These are phyloP conservation scores for Aquilaria agallochum DNA, from an alignment of 441 rosid species.

Conservation along the genomic window DNA sequence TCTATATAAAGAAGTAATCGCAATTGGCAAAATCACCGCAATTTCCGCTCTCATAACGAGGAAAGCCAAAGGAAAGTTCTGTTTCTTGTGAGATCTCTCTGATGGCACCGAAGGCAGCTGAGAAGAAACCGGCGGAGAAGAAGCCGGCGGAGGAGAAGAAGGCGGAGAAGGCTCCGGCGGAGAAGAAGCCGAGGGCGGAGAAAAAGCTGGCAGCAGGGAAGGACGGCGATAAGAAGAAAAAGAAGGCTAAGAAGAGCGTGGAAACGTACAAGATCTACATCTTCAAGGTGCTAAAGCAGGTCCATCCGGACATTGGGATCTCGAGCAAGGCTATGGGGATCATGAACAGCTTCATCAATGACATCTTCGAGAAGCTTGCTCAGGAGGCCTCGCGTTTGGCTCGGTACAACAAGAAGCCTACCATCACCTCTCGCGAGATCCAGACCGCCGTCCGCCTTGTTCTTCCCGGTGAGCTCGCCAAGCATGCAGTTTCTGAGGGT, in stretches of 20 bases:
- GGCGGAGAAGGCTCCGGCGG: slow-evolving; percentile 13
- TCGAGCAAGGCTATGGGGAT: slow-evolving; percentile 21
- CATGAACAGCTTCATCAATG: slow-evolving; percentile 18
- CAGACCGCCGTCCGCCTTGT: slow-evolving; percentile 17
- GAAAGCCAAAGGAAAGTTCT: neutral
- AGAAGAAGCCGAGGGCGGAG: slow-evolving; percentile 17
- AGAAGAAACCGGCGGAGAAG: slow-evolving; percentile 19
- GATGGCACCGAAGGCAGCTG: slow-evolving; percentile 16
- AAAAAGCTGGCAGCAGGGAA: slow-evolving; percentile 11
- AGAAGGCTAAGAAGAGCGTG: slow-evolving; percentile 19
- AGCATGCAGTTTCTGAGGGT: slow-evolving; percentile 18
- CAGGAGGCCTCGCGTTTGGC: slow-evolving; percentile 12
- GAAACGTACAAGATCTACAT: slow-evolving; percentile 19
- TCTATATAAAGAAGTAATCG: slow-evolving; percentile 2
- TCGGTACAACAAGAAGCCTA: slow-evolving; percentile 16
- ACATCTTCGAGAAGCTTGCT: slow-evolving; percentile 18
- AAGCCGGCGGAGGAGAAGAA: slow-evolving; percentile 12
- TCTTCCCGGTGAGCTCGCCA: slow-evolving; percentile 15
- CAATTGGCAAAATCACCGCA: neutral
- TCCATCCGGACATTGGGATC: slow-evolving; percentile 16
- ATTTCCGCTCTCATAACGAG: neutral
- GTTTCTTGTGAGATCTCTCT: neutral
- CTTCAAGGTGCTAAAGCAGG: slow-evolving; percentile 19
- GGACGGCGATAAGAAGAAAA: slow-evolving; percentile 9
- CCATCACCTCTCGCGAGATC: slow-evolving; percentile 16